Percentiles rank a stretch among this genome's conserved stretches.
Conservation (phyloP, 2,329 filamentous ascomycete species). For the Davidsoniella eucalypti region DNA sequence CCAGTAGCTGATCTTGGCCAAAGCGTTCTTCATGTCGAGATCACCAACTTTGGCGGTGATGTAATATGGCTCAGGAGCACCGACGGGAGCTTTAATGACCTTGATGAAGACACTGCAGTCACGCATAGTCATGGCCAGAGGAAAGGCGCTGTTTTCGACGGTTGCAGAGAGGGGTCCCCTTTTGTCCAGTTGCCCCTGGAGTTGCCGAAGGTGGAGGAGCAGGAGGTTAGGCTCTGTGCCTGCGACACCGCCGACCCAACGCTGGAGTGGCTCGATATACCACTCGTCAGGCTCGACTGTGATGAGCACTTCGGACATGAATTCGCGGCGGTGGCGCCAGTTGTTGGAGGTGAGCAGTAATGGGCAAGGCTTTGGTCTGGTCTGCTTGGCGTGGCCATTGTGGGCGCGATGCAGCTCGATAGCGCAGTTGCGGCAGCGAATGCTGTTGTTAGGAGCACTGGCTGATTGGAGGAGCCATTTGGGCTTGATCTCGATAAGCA, state of each 20-base stretch:
- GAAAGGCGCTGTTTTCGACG: slow-evolving; percentile 31
- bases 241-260: slow-evolving; percentile 11
- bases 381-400: slow-evolving; percentile 20
- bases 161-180: slow-evolving; percentile 27
- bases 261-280: slow-evolving; percentile 11
- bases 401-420: slow-evolving; percentile 24
- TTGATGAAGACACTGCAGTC: slow-evolving; percentile 64
- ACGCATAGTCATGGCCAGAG: slow-evolving; percentile 61
- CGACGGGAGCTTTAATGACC: slow-evolving; percentile 23
- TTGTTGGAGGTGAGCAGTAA: slow-evolving; percentile 21
- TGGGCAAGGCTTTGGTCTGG: slow-evolving; percentile 45
- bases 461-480: slow-evolving; percentile 72
- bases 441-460: slow-evolving; percentile 44
- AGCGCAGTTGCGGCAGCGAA: slow-evolving; percentile 61
- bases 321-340: slow-evolving; percentile 23
- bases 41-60: slow-evolving; percentile 39
- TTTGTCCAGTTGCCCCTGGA: slow-evolving; percentile 28
- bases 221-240: slow-evolving; percentile 18
- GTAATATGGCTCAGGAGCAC: not conserved
- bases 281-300: slow-evolving; percentile 12
- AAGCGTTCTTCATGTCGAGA: slow-evolving; percentile 57
- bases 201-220: slow-evolving; percentile 21
- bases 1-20: slow-evolving; percentile 55
- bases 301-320: slow-evolving; percentile 21
- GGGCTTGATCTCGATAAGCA: slow-evolving; percentile 60